Conservation (phyloP, 23 red algal genomes). For the Gracilaria caudata region DNA sequence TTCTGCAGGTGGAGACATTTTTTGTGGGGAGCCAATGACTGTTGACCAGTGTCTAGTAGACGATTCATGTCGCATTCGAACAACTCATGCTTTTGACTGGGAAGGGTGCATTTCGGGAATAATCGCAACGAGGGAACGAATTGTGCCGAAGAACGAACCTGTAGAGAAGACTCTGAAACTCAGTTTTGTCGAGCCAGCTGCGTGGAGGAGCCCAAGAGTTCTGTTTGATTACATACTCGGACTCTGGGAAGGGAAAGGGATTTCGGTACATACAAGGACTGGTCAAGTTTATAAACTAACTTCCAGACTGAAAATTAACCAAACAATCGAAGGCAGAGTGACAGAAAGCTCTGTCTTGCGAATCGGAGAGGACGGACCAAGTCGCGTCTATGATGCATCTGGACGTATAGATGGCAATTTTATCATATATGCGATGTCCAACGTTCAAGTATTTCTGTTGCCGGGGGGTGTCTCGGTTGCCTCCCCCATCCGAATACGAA, state of each 20-base stretch:
- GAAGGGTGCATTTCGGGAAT: slow-evolving; percentile 71
- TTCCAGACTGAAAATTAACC: slow-evolving; percentile 56
- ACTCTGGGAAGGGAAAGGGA: slow-evolving; percentile 65
- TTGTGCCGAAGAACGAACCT: slow-evolving; percentile 3
- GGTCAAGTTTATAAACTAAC: slow-evolving; percentile 51
- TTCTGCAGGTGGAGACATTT: slow-evolving; percentile 55
- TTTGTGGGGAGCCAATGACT: slow-evolving; percentile 60
- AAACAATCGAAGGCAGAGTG: slow-evolving; percentile 34
- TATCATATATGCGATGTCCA: slow-evolving; percentile 60
- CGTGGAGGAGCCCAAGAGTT: slow-evolving; percentile 58
- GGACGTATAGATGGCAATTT: slow-evolving; percentile 59
- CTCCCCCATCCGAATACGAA: slow-evolving; percentile 54
- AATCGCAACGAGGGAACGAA: slow-evolving; percentile 57
- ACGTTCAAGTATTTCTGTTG: slow-evolving; percentile 70
- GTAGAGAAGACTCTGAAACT: slow-evolving; percentile 22
- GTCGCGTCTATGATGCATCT: slow-evolving; percentile 52
- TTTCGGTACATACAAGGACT: slow-evolving; percentile 45
- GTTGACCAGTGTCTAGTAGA: slow-evolving; percentile 61
- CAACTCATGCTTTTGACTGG: slow-evolving; percentile 80
- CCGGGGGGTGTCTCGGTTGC: slow-evolving; percentile 69
- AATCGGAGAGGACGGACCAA: slow-evolving; percentile 47
- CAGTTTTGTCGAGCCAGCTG: slow-evolving; percentile 62
- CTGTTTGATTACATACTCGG: slow-evolving; percentile 73
- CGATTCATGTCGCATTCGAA: slow-evolving; percentile 48
- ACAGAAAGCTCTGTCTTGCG: slow-evolving; percentile 60